Conservation (phyloP, 495 filamentous ascomycete species). For the Penicillium pancosmium region DNA sequence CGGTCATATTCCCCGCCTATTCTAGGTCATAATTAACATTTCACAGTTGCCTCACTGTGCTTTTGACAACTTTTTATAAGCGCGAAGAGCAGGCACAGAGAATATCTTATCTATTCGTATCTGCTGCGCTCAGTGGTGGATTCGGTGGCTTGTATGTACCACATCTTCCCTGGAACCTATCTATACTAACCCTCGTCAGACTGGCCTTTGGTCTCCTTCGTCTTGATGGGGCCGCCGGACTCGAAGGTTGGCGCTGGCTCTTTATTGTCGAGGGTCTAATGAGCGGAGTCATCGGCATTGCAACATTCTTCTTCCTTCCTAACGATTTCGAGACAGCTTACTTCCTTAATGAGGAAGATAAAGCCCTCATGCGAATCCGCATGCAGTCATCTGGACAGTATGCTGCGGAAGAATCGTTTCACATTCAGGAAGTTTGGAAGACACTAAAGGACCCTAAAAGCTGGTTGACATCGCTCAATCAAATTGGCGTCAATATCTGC, state of each 20-base stretch:
- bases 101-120: conserved; percentile 27
- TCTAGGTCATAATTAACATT: conserved; percentile 21
- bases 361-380: conserved; percentile 19
- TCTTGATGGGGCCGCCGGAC: conserved; percentile 33
- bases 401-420: conserved; percentile 14
- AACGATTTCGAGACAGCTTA: conserved; percentile 19
- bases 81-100: conserved; percentile 22
- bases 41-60: conserved; percentile 34
- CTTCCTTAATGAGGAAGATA: conserved; percentile 22
- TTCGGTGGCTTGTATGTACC: conserved; percentile 17
- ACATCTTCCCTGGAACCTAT: neutral
- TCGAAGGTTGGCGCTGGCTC: conserved; percentile 45
- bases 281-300: conserved; percentile 17
- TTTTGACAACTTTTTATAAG: conserved; percentile 28
- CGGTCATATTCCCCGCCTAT: conserved; percentile 22
- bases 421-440: conserved; percentile 20
- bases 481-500: conserved; percentile 21
- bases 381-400: conserved; percentile 16
- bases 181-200: neutral
- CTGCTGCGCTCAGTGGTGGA: conserved; percentile 35
- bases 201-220: conserved; percentile 38
- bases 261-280: conserved; percentile 45
- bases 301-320: conserved; percentile 21
- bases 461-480: conserved; percentile 23
- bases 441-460: conserved; percentile 16